Evolutionary conservation across 805 yeast genomes (phyloP), one percentile per base, ranked within the genome.

Genomic region (Candida maesae): DNA sequence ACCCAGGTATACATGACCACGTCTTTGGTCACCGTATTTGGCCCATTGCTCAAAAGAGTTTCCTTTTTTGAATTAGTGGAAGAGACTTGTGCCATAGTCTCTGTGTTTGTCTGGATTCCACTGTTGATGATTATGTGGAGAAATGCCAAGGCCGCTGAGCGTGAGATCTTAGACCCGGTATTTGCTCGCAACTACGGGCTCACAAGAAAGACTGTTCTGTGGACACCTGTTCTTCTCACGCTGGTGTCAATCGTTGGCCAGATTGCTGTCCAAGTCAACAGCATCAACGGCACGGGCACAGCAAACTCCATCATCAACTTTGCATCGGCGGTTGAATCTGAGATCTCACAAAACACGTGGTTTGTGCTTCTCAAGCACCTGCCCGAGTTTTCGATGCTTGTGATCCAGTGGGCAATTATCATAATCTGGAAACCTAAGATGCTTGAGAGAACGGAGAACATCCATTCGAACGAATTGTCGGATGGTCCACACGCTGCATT

Each of bases 41-140:
- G 24, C 59, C 50, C 61, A 61, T 43, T 36, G 51, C 53, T 42
- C 46, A 5, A 11, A 13, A 17, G 15, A 4, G 8, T 19, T 5
- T 6, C 36, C 1, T 4, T 33, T 4, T n/a, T 32, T 17, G 41
- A n/a, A 33, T 42, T 29, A 18, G 41, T 33, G 20, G 43, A 26
- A 40, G 51, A 31, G 24, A 40, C 34, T 36, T 47, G 33, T 20
- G 36, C 31, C 17, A 45, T 39, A 35, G 47, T 42, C 13, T 41
- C 39, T 27, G 49, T 33, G n/a, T n/a, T n/a, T 27, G 44, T 41
- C 40, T 51, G 37, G 49, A 44, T 33, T 47, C 53, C 36, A 46
- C 50, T 16, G 54, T 40, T 24, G 52, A 53, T 4, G n/a, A 36
- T 41, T 24, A 41, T 46, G 40, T 46, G 40, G 45, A 42, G 39